Conservation (phyloP, 2,329 filamentous ascomycete species). For the Xenoacremonium recifei region DNA sequence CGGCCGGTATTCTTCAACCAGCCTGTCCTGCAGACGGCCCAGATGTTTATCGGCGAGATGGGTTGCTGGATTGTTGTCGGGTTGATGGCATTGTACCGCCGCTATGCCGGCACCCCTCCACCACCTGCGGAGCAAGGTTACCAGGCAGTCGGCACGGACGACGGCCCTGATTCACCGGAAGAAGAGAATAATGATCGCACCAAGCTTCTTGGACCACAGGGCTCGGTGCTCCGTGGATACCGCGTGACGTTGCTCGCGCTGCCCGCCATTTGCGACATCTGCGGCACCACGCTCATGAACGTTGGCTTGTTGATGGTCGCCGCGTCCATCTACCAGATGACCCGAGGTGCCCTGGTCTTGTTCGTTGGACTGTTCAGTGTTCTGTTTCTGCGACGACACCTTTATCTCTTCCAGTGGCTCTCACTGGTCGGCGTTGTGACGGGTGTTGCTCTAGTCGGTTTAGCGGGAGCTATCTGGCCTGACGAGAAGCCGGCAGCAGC, state of each 20-base stretch:
- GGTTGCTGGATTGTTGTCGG: conserved; percentile 93
- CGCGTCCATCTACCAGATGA: conserved; percentile 99
- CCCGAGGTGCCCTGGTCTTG: conserved; percentile 85
- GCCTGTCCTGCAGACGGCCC: conserved; percentile 91
- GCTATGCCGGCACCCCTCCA: conserved; percentile 45
- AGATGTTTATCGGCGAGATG: conserved; percentile 98
- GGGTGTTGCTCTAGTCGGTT: conserved; percentile 85
- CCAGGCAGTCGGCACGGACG: conserved; percentile 56
- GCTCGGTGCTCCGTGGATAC: conserved; percentile 66
- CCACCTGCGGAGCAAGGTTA: conserved; percentile 57
- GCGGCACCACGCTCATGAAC: conserved; percentile 96
- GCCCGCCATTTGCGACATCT: conserved; percentile 90
- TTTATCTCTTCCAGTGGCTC: conserved; percentile 89
- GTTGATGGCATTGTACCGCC: conserved; percentile 63
- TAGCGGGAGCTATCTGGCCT: conserved; percentile 80
- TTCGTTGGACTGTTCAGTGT: conserved; percentile 97
- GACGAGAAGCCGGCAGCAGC: conserved; percentile 54
- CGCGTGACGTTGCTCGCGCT: conserved; percentile 74
- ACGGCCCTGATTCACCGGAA: conserved; percentile 43
- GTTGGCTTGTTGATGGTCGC: conserved; percentile 90
- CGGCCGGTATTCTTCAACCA: conserved; percentile 77
- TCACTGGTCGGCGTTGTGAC: conserved; percentile 82
- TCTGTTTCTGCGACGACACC: conserved; percentile 75
- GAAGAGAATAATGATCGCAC: conserved; percentile 24
- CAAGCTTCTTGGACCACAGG: conserved; percentile 51